Evolutionary conservation across 208 protist genomes (phyloP).

Genomic region (Trypanosoma congolense): DNA sequence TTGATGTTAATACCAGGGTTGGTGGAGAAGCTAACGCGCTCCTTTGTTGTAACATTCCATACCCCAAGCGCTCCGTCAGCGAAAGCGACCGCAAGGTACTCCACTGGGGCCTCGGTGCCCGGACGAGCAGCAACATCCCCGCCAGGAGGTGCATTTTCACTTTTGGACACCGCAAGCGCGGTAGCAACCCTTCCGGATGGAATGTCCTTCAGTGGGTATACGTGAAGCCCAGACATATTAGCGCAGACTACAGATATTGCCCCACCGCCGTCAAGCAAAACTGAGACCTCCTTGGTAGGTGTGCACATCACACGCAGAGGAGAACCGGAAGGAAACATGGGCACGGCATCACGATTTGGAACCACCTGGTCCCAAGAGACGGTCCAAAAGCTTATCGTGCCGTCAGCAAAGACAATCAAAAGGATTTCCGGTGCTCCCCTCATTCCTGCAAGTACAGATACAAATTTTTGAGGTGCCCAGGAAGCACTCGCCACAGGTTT

Average conservation of each 20-base stretch:
- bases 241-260: constrained; percentile 8
- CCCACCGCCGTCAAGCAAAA: constrained; percentile 46
- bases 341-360: constrained; percentile 52
- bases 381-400: constrained; percentile 68
- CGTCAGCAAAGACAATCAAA: constrained; percentile 64
- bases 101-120: background rate
- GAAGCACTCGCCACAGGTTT: constrained; percentile 64
- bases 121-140: background rate
- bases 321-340: constrained; percentile 31
- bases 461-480: constrained; percentile 66
- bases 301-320: constrained; percentile 32
- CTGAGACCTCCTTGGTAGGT: constrained; percentile 26
- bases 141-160: background rate
- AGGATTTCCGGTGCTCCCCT: constrained; percentile 70
- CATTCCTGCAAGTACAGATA: constrained; percentile 43
- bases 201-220: constrained; percentile 13
- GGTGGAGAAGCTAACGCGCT: constrained; percentile 40
- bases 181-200: constrained; percentile 1
- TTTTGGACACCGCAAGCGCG: constrained; percentile 15
- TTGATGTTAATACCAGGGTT: constrained; percentile 20
- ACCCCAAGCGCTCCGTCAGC: constrained; percentile 40
- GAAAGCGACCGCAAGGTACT: constrained; percentile 21
- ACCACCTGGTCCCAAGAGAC: constrained; percentile 73
- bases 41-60: constrained; percentile 48
- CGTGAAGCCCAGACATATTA: constrained; percentile 4